Conservation (phyloP, 2,329 filamentous ascomycete species). For the Talaromyces sp. region DNA sequence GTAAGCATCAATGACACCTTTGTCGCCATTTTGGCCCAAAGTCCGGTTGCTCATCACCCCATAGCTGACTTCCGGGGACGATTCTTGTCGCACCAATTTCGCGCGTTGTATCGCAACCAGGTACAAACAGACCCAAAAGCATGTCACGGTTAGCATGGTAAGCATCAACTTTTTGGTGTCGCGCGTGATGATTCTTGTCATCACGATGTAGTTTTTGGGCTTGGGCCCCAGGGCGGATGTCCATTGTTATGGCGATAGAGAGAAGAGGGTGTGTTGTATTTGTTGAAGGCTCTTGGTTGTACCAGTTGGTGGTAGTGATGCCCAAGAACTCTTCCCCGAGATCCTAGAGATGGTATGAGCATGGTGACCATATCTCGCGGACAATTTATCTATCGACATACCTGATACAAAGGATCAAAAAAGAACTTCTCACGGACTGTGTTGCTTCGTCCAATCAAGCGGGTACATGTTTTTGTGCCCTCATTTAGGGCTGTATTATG, state of each 20-base stretch:
- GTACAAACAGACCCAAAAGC: constrained; percentile 39
- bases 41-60: constrained; percentile 40
- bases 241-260: constrained; percentile 41
- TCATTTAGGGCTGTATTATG: constrained; percentile 30
- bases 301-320: constrained; percentile 37
- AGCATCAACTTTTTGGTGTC: constrained; percentile 31
- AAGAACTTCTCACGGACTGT: constrained; percentile 41
- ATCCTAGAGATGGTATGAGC: constrained; percentile 19
- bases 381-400: background rate
- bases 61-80: constrained; percentile 41
- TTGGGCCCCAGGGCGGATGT: constrained; percentile 33
- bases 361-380: too few species aligned
- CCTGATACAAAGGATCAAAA: constrained; percentile 33
- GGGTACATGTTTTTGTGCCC: constrained; percentile 38
- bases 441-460: constrained; percentile 35
- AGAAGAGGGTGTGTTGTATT: constrained; percentile 38
- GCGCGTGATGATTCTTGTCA: constrained; percentile 42
- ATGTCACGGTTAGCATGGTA: constrained; percentile 33
- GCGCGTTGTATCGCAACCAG: constrained; percentile 35
- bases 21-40: constrained; percentile 31
- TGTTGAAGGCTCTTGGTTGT: constrained; percentile 30
- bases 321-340: constrained; percentile 38
- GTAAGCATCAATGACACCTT: constrained; percentile 34
- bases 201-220: constrained; percentile 40
- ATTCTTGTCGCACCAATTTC: constrained; percentile 41